phyloP scores from a whole-genome alignment of 805 yeast genomes.

The Saturnispora sekii region DNA sequence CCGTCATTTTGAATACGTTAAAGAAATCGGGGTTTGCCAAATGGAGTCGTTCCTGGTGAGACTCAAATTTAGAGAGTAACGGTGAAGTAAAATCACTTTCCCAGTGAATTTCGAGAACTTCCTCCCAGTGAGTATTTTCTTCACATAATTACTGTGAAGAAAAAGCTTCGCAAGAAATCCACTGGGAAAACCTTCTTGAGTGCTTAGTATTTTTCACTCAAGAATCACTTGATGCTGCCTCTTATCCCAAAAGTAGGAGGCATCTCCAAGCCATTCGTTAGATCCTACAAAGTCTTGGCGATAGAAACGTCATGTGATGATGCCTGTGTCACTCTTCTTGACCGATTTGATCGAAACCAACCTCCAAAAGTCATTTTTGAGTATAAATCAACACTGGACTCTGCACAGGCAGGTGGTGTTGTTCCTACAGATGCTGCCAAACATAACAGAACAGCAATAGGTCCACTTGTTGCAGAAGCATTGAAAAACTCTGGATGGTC shows the following conservation, averaged over 20 bases:
- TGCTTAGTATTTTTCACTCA: too few relatives aligned
- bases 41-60: too few relatives aligned
- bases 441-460: conserved; percentile 61
- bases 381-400: conserved; percentile 54
- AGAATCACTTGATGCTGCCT: too few relatives aligned
- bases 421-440: conserved; percentile 76
- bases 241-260: neutral
- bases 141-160: too few relatives aligned
- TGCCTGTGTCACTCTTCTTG: conserved; percentile 75
- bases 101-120: too few relatives aligned
- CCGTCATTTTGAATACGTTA: neutral
- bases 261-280: neutral
- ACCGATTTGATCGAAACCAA: conserved; percentile 30
- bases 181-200: too few relatives aligned
- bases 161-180: too few relatives aligned
- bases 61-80: too few relatives aligned
- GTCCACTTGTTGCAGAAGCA: conserved; percentile 38
- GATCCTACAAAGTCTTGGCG: conserved; percentile 59
- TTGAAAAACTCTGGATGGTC: conserved; percentile 29
- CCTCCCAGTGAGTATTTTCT: too few relatives aligned
- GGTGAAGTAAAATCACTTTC: too few relatives aligned
- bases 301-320: conserved; percentile 95
- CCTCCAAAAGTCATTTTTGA: conserved; percentile 50
- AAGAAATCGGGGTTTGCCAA: too few relatives aligned
- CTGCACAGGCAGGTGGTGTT: conserved; percentile 67